These are phyloP conservation scores for Colletotrichum plurivorum DNA, from an alignment of 2,329 filamentous ascomycete species.

Conservation along the genomic window DNA sequence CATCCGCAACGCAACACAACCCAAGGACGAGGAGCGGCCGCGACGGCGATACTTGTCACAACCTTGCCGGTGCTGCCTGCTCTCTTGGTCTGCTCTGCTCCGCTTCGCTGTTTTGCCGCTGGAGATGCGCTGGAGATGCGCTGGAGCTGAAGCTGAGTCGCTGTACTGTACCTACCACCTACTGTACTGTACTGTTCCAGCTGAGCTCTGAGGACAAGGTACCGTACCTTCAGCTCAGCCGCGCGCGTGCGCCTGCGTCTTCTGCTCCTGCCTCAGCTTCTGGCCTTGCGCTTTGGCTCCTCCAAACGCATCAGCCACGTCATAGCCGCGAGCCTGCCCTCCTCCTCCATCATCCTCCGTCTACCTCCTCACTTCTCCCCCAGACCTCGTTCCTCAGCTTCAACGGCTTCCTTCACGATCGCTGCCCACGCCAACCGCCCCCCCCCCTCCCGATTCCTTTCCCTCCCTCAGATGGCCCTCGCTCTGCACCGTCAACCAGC, in stretches of 20 bases:
- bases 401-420: background rate
- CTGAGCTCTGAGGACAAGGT: too few species aligned
- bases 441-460: background rate
- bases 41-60: background rate
- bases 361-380: background rate
- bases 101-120: conserved; percentile 6
- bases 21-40: too few species aligned
- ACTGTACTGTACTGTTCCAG: too few species aligned
- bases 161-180: too few species aligned
- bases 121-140: conserved; percentile 15
- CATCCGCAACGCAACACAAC: background rate
- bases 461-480: conserved; percentile 5
- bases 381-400: background rate
- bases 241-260: too few species aligned
- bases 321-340: conserved; percentile 20
- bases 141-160: too few species aligned
- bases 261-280: background rate
- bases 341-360: background rate
- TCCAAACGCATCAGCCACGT: conserved; percentile 38
- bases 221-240: too few species aligned
- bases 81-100: background rate
- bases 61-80: background rate
- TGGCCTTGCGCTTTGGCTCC: conserved; percentile 28
- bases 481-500: background rate
- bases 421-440: background rate